phyloP scores from a whole-genome alignment of 192 early-diverging fungal genomes.

The Lunasporangiospora selenospora region DNA sequence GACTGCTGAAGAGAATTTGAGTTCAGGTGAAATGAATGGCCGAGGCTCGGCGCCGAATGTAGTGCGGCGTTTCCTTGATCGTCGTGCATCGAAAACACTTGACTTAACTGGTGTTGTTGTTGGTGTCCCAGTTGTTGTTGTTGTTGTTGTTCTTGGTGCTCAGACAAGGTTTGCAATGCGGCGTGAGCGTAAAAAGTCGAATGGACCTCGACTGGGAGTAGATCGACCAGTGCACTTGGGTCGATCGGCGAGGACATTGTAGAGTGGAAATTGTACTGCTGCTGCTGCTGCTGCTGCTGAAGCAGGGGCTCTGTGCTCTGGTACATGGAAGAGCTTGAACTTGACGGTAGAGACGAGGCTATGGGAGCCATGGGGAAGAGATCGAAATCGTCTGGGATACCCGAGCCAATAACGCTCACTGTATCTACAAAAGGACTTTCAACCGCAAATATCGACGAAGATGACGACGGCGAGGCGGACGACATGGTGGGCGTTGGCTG shows the following conservation, averaged over 20 bases:
- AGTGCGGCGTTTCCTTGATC: too few relatives aligned
- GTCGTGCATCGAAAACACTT: too few relatives aligned
- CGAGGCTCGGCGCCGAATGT: too few relatives aligned
- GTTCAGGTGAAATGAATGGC: too few relatives aligned
- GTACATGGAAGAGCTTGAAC: not conserved
- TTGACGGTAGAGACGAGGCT: slow-evolving; percentile 7
- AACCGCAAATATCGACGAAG: not conserved
- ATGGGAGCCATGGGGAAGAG: slow-evolving; percentile 1
- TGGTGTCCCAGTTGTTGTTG: too few relatives aligned
- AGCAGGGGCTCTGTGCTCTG: not conserved
- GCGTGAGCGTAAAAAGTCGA: too few relatives aligned
- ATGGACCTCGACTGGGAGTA: slow-evolving; percentile 6
- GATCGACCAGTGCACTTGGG: slow-evolving; percentile 5
- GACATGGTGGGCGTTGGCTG: not conserved
- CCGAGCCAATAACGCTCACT: not conserved
- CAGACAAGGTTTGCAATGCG: too few relatives aligned
- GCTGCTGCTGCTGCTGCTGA: not conserved
- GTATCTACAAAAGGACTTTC: slow-evolving; percentile 1
- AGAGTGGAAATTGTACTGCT: not conserved
- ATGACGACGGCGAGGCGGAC: not conserved
- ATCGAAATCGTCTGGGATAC: too few relatives aligned
- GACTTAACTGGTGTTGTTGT: too few relatives aligned
- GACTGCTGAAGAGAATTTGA: too few relatives aligned
- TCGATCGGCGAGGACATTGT: too few relatives aligned
- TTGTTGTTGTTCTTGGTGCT: too few relatives aligned